Base-by-base conservation (phyloP, 768 basidiomycete species). In the Lentinula raphanica region DNA sequence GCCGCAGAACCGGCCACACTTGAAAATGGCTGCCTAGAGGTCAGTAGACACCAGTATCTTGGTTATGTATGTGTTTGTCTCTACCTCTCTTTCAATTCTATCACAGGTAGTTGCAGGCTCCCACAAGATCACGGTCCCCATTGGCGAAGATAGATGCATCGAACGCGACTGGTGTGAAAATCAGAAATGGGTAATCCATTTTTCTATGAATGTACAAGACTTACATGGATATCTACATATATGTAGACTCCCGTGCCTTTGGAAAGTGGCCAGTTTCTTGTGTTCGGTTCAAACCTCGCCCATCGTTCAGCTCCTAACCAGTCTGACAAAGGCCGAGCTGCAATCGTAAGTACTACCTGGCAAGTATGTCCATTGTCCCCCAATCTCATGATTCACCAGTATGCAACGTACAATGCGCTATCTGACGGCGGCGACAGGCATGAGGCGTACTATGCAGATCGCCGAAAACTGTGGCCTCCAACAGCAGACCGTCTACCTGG, bases 211-310 rank as follows among this genome's bases (percentile, higher is more conserved):
- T 5, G n/a, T n/a, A n/a, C n/a, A n/a, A n/a, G n/a, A n/a, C n/a
- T n/a, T n/a, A n/a, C n/a, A n/a, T n/a, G n/a, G n/a, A n/a, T n/a
- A n/a, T n/a, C n/a, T n/a, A n/a, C n/a, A n/a, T n/a, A n/a, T n/a
- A n/a, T 21, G 11, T 5, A 63, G 62, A 61, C 21, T 11, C 60
- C 62, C 8, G 49, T 63, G 1, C 58, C 58, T 21, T 60, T 63
- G 2, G 29, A 28, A n/a, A 44, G 15, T 29, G 60, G 62, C 1
- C 58, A 63, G 35, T 56, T 59, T 32, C 58, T 63, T 13, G 19
- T 63, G 11, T 63, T 63, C 27, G 58, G 60, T 42, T 59, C 60
- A 8, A 55, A 63, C 36, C 60, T 63, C n/a, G 60, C 62, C 7
- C 62, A 63, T 36, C 60, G 62, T n/a, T 59, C 62, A 17, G 62